Evolutionary conservation across 1,284 basidiomycete genomes (phyloP), one percentile per base, ranked within the genome.

Genomic region (Neonothopanus nambi): DNA sequence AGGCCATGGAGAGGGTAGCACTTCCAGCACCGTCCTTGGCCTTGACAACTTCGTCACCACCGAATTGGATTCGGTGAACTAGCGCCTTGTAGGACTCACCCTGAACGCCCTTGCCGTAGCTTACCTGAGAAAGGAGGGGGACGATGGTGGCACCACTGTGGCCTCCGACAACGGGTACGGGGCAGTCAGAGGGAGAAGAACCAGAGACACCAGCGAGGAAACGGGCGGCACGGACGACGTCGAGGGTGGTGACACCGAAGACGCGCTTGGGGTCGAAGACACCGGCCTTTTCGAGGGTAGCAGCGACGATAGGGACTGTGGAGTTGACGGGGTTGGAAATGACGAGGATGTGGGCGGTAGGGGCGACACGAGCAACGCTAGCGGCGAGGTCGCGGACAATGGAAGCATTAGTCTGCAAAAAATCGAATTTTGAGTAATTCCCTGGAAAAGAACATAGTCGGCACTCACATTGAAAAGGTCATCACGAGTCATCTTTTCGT

Each of bases 321-420:
- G 89, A 92, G 82, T 93, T 89, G 74, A 93, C 91, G 53, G 91
- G 92, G 83, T 98, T 98, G 63, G 95, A 97, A 76, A 99, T 99
- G 77, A 99, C 88, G 65, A 93, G 85, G 66, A 99, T 81, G 77
- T 92, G 87, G 23, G 96, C 96, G 56, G 92, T 86, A 59, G 96
- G 96, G 47, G 91, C 76, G 56, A 93, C 87, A 63, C 93, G 89
- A 65, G 87, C 93, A 59, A 95, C 84, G 30, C 93, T 89, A 58
- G 88, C 77, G 49, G 96, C 95, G 60, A 99, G 90, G 79, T 97
- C 95, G 54, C 95, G 92, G 65, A 98, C 94, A 71, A 99, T 96
- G 58, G 91, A 93, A 52, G 93, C 93, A 70, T 96, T 95, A 61
- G 92, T 95, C 90, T 91, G 57, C 7, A 47, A 45, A 20, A 23